Conservation (phyloP, 129 eudicot genomes). For the Ambrosia trifida region DNA sequence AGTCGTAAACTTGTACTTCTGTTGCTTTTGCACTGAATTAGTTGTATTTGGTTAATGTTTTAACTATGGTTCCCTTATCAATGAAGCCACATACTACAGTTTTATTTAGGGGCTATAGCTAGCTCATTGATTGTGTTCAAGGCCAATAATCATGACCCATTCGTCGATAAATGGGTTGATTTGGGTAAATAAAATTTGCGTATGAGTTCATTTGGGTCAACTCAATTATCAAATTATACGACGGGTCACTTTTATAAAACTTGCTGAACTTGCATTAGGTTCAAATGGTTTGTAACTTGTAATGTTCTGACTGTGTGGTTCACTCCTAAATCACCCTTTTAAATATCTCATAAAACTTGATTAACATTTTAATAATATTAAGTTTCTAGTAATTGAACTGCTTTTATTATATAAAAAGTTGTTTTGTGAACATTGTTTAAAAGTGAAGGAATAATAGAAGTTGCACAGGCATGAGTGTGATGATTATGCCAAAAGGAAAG, state of each 20-base stretch:
- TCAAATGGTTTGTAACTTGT: no score
- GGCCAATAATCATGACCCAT: no score
- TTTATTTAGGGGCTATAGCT: no score
- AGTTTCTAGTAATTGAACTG: not conserved
- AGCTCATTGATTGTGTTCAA: no score
- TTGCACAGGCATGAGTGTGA: slow-evolving; percentile 27
- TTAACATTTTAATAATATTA: not conserved
- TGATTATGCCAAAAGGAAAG: slow-evolving; percentile 37
- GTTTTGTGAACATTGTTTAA: not conserved
- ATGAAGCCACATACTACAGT: no score
- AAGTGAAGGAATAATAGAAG: not conserved
- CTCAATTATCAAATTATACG: no score
- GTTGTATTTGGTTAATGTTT: slow-evolving; percentile 7
- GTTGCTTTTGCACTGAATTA: slow-evolving; percentile 5
- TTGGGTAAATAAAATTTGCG: no score
- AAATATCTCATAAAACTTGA: not conserved
- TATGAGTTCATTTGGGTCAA: no score
- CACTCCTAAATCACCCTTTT: not conserved
- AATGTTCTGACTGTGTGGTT: not conserved
- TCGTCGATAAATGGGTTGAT: no score
- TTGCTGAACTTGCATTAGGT: no score
- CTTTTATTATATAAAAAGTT: not conserved
- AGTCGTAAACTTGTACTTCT: slow-evolving; percentile 22
- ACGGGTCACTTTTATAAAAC: no score
- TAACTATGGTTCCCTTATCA: no score